Evolutionary conservation across 495 filamentous ascomycete genomes (phyloP).

Genomic region (Venustampulla echinocandica): DNA sequence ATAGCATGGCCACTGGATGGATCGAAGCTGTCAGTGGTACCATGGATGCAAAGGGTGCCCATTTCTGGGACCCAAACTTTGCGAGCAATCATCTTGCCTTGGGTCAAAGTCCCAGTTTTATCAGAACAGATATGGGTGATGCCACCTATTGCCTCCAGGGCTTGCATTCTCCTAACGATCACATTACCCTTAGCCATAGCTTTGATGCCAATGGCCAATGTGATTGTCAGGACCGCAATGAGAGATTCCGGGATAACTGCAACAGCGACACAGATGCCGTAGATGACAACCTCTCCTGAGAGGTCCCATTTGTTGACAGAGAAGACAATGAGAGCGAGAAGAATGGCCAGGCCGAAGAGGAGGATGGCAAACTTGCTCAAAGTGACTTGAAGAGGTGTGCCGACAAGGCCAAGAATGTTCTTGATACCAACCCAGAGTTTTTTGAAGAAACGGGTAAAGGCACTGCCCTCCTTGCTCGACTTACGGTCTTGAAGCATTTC

Average conservation of each 20-base stretch:
- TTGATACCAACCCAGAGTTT: slow-evolving; percentile 31
- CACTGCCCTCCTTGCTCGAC: slow-evolving; percentile 19
- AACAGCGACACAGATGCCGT: slow-evolving; percentile 56
- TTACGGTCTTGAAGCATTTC: slow-evolving; percentile 35
- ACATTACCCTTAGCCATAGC: slow-evolving; percentile 63
- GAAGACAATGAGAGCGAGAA: slow-evolving; percentile 63
- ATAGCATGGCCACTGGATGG: slow-evolving; percentile 43
- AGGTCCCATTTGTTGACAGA: slow-evolving; percentile 51
- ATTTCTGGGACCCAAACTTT: slow-evolving; percentile 43
- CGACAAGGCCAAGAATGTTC: slow-evolving; percentile 54
- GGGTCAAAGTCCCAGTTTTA: slow-evolving; percentile 64
- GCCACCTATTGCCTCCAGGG: slow-evolving; percentile 53
- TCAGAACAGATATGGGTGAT: slow-evolving; percentile 63
- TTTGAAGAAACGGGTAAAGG: slow-evolving; percentile 25
- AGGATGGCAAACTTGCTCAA: slow-evolving; percentile 61
- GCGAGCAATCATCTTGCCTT: slow-evolving; percentile 52
- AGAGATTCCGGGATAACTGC: slow-evolving; percentile 73
- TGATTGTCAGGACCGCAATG: slow-evolving; percentile 69
- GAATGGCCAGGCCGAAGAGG: slow-evolving; percentile 58
- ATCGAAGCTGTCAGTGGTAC: slow-evolving; percentile 48
- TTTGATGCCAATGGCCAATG: slow-evolving; percentile 64
- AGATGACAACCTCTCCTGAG: slow-evolving; percentile 56
- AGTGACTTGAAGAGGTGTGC: slow-evolving; percentile 60
- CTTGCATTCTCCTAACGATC: slow-evolving; percentile 50
- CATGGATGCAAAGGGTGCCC: slow-evolving; percentile 50